A percentile compares a stretch with the other conserved stretches of the same genome.
phyloP scores from a whole-genome alignment of 345 rosid genomes.

The Nasturtium officinale region DNA sequence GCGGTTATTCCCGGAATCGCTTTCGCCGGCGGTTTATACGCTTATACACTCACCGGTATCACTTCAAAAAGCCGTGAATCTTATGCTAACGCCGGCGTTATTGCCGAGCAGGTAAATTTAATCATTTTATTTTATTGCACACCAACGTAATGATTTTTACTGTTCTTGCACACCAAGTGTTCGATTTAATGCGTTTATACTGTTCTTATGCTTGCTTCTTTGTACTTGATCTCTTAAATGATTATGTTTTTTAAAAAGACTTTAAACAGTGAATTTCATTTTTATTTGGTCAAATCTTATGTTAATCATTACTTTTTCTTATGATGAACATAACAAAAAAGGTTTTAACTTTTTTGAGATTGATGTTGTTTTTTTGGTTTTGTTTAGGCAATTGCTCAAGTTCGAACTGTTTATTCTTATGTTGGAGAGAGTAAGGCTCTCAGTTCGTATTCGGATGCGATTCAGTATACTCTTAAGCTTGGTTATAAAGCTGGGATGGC shows the following conservation, averaged over 20 bases:
- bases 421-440: conserved; percentile 98
- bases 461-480: conserved; percentile 91
- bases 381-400: conserved; percentile 91
- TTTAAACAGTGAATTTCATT: conserved; percentile 24
- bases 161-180: conserved; percentile 32
- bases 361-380: neutral
- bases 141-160: conserved; percentile 31
- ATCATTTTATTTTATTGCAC: neutral
- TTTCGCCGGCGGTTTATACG: conserved; percentile 97
- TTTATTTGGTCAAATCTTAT: conserved; percentile 12
- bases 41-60: conserved; percentile 94
- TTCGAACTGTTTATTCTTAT: conserved; percentile 90
- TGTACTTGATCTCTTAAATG: conserved; percentile 39
- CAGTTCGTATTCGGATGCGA: conserved; percentile 85
- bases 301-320: conserved; percentile 27
- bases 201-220: conserved; percentile 42
- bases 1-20: conserved; percentile 99
- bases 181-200: conserved; percentile 32
- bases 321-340: conserved; percentile 24
- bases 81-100: conserved; percentile 91
- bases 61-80: conserved; percentile 98
- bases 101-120: conserved; percentile 89
- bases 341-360: neutral
- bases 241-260: conserved; percentile 23
- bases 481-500: conserved; percentile 99